Percentiles rank a stretch among this genome's conserved stretches.
Conservation (phyloP, 176 grass and related monocot genomes). For the Stipa capillata region DNA sequence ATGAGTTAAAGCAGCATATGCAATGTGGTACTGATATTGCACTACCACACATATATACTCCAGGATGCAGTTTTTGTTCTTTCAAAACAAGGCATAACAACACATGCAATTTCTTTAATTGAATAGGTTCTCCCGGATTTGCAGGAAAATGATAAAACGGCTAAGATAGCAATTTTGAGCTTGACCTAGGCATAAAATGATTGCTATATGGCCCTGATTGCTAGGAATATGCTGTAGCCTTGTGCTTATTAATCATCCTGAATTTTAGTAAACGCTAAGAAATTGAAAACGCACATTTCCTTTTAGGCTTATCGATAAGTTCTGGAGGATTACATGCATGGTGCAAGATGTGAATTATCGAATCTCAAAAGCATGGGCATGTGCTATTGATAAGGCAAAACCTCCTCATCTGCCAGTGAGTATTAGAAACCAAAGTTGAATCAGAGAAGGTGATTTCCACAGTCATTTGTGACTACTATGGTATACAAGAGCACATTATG, state of each 20-base stretch:
- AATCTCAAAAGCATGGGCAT: background rate
- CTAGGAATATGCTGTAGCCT: background rate
- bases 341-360: background rate
- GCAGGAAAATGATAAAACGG: background rate
- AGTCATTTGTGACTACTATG: background rate
- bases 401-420: background rate
- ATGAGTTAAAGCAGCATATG: conserved; percentile 12
- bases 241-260: background rate
- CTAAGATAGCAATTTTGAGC: background rate
- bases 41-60: background rate
- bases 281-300: background rate
- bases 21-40: background rate
- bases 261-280: conserved; percentile 8
- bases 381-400: background rate
- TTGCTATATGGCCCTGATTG: background rate
- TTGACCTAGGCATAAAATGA: background rate
- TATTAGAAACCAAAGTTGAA: background rate
- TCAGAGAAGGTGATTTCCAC: background rate
- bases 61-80: background rate
- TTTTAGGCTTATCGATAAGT: conserved; percentile 10
- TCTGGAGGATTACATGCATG: background rate
- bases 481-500: background rate
- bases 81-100: conserved; percentile 7
- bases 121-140: background rate
- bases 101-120: background rate